phyloP scores from a whole-genome alignment of 2,329 filamentous ascomycete species.

The Plectosphaerella cucumerina region DNA sequence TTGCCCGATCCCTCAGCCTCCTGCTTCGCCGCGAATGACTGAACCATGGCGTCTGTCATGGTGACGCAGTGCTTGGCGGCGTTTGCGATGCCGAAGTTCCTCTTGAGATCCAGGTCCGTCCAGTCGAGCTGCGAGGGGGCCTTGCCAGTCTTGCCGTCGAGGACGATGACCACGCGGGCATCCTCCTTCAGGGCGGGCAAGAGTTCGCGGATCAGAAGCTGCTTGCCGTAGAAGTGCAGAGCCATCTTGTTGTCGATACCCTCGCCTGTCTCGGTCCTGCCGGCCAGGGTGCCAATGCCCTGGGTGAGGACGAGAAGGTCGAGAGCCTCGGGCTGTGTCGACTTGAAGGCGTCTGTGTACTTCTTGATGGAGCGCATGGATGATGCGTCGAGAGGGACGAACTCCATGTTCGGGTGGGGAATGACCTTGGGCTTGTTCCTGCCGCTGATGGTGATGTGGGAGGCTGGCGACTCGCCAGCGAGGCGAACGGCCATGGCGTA shows the following conservation, averaged over 20 bases:
- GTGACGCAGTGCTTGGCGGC: conserved; percentile 30
- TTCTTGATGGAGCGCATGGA: conserved; percentile 27
- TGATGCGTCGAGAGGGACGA: conserved; percentile 25
- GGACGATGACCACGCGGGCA: conserved; percentile 34
- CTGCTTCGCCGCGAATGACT: conserved; percentile 23
- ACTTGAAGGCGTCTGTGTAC: conserved; percentile 23
- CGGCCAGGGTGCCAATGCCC: conserved; percentile 28
- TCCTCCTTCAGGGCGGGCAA: conserved; percentile 27
- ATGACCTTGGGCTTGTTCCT: conserved; percentile 23
- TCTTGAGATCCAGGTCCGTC: conserved; percentile 34
- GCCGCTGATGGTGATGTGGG: conserved; percentile 26
- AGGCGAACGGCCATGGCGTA: conserved; percentile 30
- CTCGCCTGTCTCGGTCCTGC: conserved; percentile 35
- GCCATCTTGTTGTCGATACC: conserved; percentile 40
- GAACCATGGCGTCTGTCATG: conserved; percentile 34
- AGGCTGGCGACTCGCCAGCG: conserved; percentile 18
- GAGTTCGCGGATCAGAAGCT: conserved; percentile 36
- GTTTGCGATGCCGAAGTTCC: conserved; percentile 23
- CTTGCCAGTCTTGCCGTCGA: conserved; percentile 23
- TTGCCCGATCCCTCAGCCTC: conserved; percentile 10
- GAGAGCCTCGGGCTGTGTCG: conserved; percentile 19
- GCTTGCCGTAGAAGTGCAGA: conserved; percentile 41
- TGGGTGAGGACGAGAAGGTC: conserved; percentile 34
- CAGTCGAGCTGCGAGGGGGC: conserved; percentile 26
- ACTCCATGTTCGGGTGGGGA: conserved; percentile 26